These are phyloP conservation scores for Aspergillus biplanus DNA, from an alignment of 495 filamentous ascomycete species.

Conservation along the genomic window DNA sequence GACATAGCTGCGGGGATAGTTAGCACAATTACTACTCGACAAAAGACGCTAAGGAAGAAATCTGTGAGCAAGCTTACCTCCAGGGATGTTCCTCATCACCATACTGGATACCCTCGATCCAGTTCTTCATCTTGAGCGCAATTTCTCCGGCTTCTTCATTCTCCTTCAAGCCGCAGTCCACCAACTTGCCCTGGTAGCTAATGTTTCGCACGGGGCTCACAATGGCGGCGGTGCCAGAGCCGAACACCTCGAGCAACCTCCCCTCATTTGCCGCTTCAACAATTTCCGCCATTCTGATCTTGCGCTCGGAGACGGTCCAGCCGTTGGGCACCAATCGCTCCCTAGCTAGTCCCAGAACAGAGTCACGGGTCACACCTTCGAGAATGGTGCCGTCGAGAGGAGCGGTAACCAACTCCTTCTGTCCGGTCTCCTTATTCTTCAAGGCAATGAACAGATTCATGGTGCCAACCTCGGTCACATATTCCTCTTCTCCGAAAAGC, in stretches of 20 bases:
- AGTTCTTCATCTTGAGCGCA: constrained; percentile 83
- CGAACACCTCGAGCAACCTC: constrained; percentile 87
- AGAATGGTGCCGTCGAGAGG: constrained; percentile 97
- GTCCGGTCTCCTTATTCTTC: constrained; percentile 77
- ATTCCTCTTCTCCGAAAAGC: constrained; percentile 94
- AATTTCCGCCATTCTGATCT: constrained; percentile 85
- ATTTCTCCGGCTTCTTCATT: constrained; percentile 86
- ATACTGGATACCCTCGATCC: constrained; percentile 95
- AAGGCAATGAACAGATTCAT: constrained; percentile 96
- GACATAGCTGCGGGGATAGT: constrained; percentile 26
- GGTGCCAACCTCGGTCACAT: constrained; percentile 93
- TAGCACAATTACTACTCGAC: too few species aligned
- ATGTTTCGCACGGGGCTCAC: constrained; percentile 80
- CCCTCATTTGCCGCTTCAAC: constrained; percentile 81
- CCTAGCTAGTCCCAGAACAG: constrained; percentile 77
- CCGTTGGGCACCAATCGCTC: constrained; percentile 84
- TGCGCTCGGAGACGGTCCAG: constrained; percentile 85
- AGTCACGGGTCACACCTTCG: constrained; percentile 90
- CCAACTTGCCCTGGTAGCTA: constrained; percentile 76
- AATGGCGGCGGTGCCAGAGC: constrained; percentile 82
- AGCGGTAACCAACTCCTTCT: constrained; percentile 88
- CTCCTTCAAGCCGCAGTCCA: constrained; percentile 77
- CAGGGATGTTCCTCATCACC: constrained; percentile 88
- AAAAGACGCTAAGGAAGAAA: not conserved
- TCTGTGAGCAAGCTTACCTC: constrained; percentile 56